Evolutionary conservation across 2,329 filamentous ascomycete species (phyloP), one percentile per base, ranked within the genome.

Genomic region (Clonostachys rhizophaga): DNA sequence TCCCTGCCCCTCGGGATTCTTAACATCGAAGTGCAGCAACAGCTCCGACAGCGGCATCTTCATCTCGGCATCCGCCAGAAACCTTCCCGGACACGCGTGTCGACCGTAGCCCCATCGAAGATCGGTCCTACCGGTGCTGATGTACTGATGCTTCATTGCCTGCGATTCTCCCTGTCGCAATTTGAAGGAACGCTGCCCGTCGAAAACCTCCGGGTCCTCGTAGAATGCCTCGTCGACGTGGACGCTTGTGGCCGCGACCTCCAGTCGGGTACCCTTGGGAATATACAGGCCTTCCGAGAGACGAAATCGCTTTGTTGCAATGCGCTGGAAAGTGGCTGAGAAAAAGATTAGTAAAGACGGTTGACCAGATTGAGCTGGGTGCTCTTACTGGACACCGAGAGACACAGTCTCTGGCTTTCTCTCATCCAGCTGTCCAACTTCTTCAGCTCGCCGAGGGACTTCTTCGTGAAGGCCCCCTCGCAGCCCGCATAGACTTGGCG

Each of bases 61-160:
- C 20, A 75, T 58, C 56, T 76, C 72, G 44, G 72, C 67, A 0
- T 70, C 66, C 0, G 75, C 74, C 50, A 78, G 76, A 59, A 78
- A 78, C 3, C 75, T 64, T 0, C 75, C 75, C 1, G 72, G 69
- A 45, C 75, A 72, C 5, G 68, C 73, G 56, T 79, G 75, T 46
- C 71, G 63, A 3, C 78, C 78, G 50, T 78, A 72, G 1, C 78
- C 75, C 54, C 80, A 81, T 0, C 70, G 62, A 20, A 79, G 77
- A 11, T 24, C 20, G 20, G 20, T 24, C 20, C 6, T 24, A 7
- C 20, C 71, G 72, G 69, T 52, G 42, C n/a, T n/a, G 20, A 24
- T 30, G 43, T 37, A 16, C 20, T 24, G 20, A 18, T 45, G 18
- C 34, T 37, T 41, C 16, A 24, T 17, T 20, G 14, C 34, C 33